Evolutionary conservation across 352 stramenopile genomes (phyloP).

Genomic region (Phytophthora colocasiae): DNA sequence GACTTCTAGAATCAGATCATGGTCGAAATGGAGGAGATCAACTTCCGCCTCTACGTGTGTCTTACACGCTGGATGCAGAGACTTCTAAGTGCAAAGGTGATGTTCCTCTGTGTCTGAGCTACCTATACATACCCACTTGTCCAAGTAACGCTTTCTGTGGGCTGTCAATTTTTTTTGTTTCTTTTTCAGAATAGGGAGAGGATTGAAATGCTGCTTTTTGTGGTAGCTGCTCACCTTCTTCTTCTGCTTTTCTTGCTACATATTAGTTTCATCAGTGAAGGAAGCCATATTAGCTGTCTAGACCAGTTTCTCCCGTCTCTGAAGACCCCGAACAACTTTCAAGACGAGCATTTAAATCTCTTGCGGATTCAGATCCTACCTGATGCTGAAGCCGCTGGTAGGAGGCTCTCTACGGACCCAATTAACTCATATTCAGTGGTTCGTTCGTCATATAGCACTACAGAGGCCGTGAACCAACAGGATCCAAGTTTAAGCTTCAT

Average conservation of each 20-base stretch:
- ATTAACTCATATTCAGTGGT: conserved; percentile 9
- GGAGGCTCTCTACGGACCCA: conserved; percentile 21
- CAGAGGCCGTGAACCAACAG: background rate
- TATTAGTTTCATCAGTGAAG: conserved; percentile 53
- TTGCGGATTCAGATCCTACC: conserved; percentile 51
- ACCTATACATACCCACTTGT: conserved; percentile 3
- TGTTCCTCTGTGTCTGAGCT: background rate
- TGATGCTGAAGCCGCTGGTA: conserved; percentile 12
- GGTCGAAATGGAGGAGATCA: conserved; percentile 75
- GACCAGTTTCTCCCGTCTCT: conserved; percentile 31
- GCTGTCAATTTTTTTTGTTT: background rate
- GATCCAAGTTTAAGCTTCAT: conserved; percentile 56
- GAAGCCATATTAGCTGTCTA: conserved; percentile 44
- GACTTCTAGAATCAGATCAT: conserved; percentile 18
- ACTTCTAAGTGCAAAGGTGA: conserved; percentile 54
- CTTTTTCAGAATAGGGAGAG: conserved; percentile 50
- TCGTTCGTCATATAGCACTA: background rate
- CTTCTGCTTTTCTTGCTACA: conserved; percentile 61
- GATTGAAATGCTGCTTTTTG: conserved; percentile 70
- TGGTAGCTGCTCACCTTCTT: conserved; percentile 59
- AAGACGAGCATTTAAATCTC: conserved; percentile 33
- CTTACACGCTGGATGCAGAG: conserved; percentile 56
- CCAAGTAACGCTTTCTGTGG: conserved; percentile 6
- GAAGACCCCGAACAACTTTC: conserved; percentile 7
- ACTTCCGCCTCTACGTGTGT: conserved; percentile 79